These are phyloP conservation scores for Russula virescens DNA, from an alignment of 768 basidiomycete species.

Conservation along the genomic window DNA sequence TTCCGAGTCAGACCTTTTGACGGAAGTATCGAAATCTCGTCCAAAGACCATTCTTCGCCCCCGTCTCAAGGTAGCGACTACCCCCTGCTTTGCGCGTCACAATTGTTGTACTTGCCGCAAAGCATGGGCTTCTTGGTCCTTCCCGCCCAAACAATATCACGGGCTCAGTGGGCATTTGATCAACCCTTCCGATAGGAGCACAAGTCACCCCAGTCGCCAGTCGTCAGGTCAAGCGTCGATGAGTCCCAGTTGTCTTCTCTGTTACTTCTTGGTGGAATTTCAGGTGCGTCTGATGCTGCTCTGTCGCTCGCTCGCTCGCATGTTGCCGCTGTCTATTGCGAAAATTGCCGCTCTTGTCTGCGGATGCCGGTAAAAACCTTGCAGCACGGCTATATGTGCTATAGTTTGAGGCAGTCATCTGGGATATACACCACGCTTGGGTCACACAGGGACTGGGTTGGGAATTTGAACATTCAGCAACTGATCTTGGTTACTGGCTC, in stretches of 20 bases:
- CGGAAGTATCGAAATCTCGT: not conserved
- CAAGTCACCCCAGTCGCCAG: not conserved
- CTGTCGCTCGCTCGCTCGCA: not conserved
- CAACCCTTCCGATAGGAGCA: not conserved
- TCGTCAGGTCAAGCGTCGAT: not conserved
- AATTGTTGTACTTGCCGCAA: not conserved
- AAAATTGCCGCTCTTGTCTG: not conserved
- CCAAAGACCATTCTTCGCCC: not conserved
- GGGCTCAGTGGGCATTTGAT: not conserved
- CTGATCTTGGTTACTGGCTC: slow-evolving; percentile 1
- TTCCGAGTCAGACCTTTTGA: not conserved
- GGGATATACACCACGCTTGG: slow-evolving; percentile 1
- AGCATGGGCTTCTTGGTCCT: not conserved
- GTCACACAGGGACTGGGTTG: slow-evolving; percentile 17
- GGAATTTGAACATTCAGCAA: slow-evolving; percentile 3
- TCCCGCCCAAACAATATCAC: not conserved
- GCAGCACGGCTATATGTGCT: slow-evolving; percentile 7
- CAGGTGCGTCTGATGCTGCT: not conserved
- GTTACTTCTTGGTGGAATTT: not conserved
- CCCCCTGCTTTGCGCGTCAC: not conserved
- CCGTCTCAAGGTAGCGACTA: not conserved
- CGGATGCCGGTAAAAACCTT: not conserved
- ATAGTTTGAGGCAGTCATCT: slow-evolving; percentile 9
- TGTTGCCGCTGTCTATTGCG: not conserved
- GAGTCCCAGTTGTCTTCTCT: not conserved